Evolutionary conservation across 2,329 filamentous ascomycete species (phyloP), one percentile per base, ranked within the genome.

Genomic region (Fusarium pseudonygamai): DNA sequence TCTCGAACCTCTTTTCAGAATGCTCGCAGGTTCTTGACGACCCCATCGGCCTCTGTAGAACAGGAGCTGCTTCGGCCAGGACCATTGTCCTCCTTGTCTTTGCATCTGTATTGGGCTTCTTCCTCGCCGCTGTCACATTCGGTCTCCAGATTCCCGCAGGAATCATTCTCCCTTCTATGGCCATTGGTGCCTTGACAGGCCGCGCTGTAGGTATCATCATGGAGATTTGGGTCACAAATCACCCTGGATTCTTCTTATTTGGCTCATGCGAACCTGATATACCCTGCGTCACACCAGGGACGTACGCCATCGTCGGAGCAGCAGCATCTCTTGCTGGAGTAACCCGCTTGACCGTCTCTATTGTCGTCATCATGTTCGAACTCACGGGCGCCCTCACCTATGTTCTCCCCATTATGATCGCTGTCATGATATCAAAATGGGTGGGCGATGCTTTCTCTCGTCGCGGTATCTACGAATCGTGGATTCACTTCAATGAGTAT

Each of bases 341-440:
- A 40, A 98, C 96, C 24, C 91, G 96, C 75, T 97, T 99, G 91
- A 99, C 96, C 1, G 95, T 98, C 16, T 98, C 95, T 18, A 98
- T 99, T 75, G 96, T 99, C 9, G 96, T 98, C 78, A 99, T 99
- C 84, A 98, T 98, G 93, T 99, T 99, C 79, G 96, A 99, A 85
- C 91, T 99, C 63, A 99, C 96, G 0, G 96, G 96, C 59, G 96
- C 96, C 3, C 88, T 99, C 34, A 97, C 95, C 2, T 98, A 98
- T 80, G 96, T 99, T 55, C 90, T 99, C 13, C 96, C 96, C 61
- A 99, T 98, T 82, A 99, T 99, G 96, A 93, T 99, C 73, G 95
- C 95, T 47, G 96, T 99, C 79, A 97, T 99, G 95, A 88, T 98
- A 49, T 93, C 93, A 71, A 99, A 99, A 84, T 99, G 96, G 96